A percentile compares a stretch with the other conserved stretches of the same genome.
phyloP scores from a whole-genome alignment of 2,329 filamentous ascomycete genomes.

The Xylaria sp. region DNA sequence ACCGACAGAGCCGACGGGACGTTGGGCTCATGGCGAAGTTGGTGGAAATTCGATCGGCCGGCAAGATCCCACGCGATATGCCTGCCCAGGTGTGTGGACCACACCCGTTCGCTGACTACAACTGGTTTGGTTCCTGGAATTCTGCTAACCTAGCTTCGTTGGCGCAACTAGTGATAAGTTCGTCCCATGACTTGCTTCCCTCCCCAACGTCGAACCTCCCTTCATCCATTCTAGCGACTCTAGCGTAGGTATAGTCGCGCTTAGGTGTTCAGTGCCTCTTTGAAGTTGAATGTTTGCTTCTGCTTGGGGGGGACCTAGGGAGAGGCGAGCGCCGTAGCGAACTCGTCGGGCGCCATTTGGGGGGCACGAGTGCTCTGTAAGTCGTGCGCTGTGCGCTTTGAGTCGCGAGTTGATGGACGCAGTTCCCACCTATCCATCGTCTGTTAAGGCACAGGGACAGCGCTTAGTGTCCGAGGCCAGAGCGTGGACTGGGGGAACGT shows the following conservation, averaged over 20 bases:
- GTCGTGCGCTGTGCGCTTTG: not conserved
- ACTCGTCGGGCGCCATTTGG: slow-evolving; percentile 32
- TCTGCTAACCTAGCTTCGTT: slow-evolving; percentile 32
- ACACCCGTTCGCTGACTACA: slow-evolving; percentile 28
- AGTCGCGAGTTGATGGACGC: slow-evolving; percentile 24
- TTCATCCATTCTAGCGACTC: not conserved
- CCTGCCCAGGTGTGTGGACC: slow-evolving; percentile 32
- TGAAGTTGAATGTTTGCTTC: slow-evolving; percentile 17
- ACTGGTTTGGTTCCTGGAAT: slow-evolving; percentile 14
- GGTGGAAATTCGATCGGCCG: slow-evolving; percentile 35
- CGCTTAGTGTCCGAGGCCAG: slow-evolving; percentile 29
- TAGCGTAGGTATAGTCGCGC: not conserved
- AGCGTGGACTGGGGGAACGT: slow-evolving; percentile 41
- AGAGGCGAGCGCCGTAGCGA: slow-evolving; percentile 13
- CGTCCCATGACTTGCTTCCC: slow-evolving; percentile 18
- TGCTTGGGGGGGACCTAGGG: slow-evolving; percentile 7
- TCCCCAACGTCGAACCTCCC: not conserved
- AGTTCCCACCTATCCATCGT: slow-evolving; percentile 34
- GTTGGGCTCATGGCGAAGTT: slow-evolving; percentile 36
- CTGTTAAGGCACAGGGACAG: slow-evolving; percentile 29
- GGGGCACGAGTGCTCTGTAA: not conserved
- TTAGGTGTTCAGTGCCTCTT: slow-evolving; percentile 35
- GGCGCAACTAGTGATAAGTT: slow-evolving; percentile 31
- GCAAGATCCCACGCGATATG: slow-evolving; percentile 36
- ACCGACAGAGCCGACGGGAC: slow-evolving; percentile 25